Base-by-base conservation (phyloP, 129 eudicot species). In the Flaveria robusta region DNA sequence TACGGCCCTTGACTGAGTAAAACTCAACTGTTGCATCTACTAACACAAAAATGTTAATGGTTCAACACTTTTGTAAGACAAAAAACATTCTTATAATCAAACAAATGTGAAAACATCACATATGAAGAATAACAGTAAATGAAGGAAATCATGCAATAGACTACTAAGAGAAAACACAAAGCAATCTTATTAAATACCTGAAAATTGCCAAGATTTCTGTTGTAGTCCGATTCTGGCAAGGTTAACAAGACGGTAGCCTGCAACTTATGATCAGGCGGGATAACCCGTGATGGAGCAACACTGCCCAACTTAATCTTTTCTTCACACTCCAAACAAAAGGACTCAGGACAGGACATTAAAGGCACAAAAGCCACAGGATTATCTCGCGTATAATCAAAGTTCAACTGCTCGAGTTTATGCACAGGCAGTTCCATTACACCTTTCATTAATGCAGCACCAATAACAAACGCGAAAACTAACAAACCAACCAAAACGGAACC, bases 221-320 rank as follows among this genome's bases (percentile, higher is more conserved):
- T 90, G 85, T 90, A 90, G 4, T 85, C 86, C 0, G 96, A 87
- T 70, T 90, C 96, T 5, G 96, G 96, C 83, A 90, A 77, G 46
- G 83, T 90, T 62, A 85, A 52, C 0, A 86, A 87, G 16, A 87
- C 82, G 11, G 82, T 79, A 22, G 87, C 86, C 87, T 72, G 77
- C 75, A 90, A 60, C 49, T 85, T 90, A 20, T 81, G 91, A 78
- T 70, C 77, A 65, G 60, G 69, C 43, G 92, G 88, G 26, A 90
- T 76, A 18, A 56, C 82, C 14, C 89, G 85, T 12, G 16, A 41
- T 2, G 64, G 63, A 22, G 20, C 72, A 13, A 64, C 73, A 70
- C 59, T 34, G 37, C 12, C 80, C 34, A 1, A 58, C 15, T 41
- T 51, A 26, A 43, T 39, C 19, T 72, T 83, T 14, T 55, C 76